Base-by-base conservation (phyloP, 2,329 filamentous ascomycete species). In the Alternaria sp. region DNA sequence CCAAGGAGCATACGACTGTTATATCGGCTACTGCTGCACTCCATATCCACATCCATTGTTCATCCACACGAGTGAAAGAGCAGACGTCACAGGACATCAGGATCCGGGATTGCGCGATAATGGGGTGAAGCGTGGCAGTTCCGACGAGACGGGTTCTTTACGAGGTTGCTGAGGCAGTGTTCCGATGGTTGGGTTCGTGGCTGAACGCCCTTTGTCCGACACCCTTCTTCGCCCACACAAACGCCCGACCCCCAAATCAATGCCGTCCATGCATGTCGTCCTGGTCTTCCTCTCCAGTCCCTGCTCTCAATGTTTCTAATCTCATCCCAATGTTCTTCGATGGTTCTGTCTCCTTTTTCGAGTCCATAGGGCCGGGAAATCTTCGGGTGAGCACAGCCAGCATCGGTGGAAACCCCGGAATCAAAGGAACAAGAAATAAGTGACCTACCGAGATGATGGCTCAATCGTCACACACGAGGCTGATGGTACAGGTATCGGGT, bases 391-490 rank as follows among this genome's bases (percentile, higher is more conserved):
- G 63, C 9, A 50, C 30, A 51, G 12, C 49, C 46, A 43, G 58
- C 19, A 55, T 52, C n/a, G 36, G 32, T 45, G 45, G 56, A 50
- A 32, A 17, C 15, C 21, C 26, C 23, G 52, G 43, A 70, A 43
- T 46, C 60, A 61, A 59, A 59, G 36, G 56, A 63, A 62, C 62
- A 65, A 61, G 63, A 51, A 36, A 63, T 58, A 61, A 40, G 25
- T 44, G 32, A 74, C 75, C 63, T 78, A 77, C 76, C 73, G 65
- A 70, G 63, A 58, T 55, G 45, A 50, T 60, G 19, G 40, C 21
- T 32, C 54, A 55, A 56, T 51, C 40, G 57, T 60, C 71, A 76
- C 69, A 67, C 72, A 74, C 72, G 67, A 75, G 68, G 71, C 71
- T 70, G 69, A 65, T 67, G 63, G 61, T 67, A 63, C 69, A 70